A percentile compares a stretch with the other conserved stretches of the same genome.
phyloP scores from a whole-genome alignment of 345 rosid species.

The Dipteronia sinensis region DNA sequence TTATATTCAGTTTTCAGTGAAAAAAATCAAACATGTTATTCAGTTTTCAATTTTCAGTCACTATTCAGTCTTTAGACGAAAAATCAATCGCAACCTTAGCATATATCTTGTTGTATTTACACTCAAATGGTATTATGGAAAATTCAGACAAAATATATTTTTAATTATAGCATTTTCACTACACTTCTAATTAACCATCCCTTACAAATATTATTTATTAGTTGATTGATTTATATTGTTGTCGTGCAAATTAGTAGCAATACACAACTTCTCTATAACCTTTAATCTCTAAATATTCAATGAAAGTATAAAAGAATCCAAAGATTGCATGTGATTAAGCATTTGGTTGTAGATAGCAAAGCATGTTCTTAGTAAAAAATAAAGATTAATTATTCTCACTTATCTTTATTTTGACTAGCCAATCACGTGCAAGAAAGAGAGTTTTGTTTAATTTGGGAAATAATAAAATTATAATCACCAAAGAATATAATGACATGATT shows the following conservation, averaged over 20 bases:
- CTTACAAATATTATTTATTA: neutral
- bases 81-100: no score
- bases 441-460: slow-evolving; percentile 1
- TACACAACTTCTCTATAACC: neutral
- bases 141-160: no score
- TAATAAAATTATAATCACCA: neutral
- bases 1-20: no score
- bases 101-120: no score
- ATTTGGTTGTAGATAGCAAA: slow-evolving; percentile 16
- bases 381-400: neutral
- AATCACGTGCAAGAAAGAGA: slow-evolving; percentile 11
- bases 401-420: neutral
- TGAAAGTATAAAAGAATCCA: neutral
- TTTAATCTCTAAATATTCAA: neutral
- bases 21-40: no score
- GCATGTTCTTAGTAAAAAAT: slow-evolving; percentile 10
- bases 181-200: neutral
- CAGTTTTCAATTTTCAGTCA: no score
- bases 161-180: neutral
- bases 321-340: slow-evolving; percentile 20
- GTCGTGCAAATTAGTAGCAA: slow-evolving; percentile 13
- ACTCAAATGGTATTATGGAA: no score
- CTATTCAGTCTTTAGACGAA: no score
- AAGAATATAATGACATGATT: slow-evolving; percentile 1
- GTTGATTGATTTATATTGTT: neutral